A percentile compares a stretch with the other conserved stretches of the same genome.
These are phyloP conservation scores for Brassica hybrid DNA, from an alignment of 441 rosid genomes.

Conservation along the genomic window DNA sequence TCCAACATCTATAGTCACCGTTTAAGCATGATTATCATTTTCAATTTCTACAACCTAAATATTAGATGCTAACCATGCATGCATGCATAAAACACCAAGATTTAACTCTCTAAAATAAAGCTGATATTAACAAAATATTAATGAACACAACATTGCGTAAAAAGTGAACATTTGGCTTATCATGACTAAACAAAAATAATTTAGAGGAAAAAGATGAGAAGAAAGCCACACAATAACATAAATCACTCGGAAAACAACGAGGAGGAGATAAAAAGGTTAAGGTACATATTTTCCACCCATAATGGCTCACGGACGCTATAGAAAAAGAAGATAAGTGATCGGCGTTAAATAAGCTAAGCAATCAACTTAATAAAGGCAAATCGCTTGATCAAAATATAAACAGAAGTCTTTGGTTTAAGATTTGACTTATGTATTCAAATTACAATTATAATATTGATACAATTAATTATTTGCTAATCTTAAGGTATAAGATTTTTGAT, in stretches of 20 bases:
- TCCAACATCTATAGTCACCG: no score
- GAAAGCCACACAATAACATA: not conserved
- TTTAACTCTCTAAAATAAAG: no score
- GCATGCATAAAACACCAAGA: no score
- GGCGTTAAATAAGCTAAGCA: not conserved
- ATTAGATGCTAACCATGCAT: no score
- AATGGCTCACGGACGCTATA: not conserved
- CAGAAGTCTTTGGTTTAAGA: not conserved
- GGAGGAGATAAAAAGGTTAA: not conserved
- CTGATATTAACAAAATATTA: no score
- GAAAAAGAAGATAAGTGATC: not conserved
- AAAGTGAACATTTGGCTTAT: no score
- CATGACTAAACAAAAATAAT: not conserved
- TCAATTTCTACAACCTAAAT: no score
- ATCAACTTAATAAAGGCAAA: not conserved
- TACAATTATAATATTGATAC: not conserved
- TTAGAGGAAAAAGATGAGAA: not conserved
- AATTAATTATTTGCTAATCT: not conserved
- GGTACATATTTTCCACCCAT: slow-evolving; percentile 2
- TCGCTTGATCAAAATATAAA: not conserved
- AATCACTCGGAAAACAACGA: not conserved
- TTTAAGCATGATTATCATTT: no score
- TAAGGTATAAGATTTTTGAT: not conserved
- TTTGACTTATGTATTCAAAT: not conserved
- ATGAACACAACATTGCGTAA: no score